Base-by-base conservation (phyloP, 2,329 filamentous ascomycete genomes). In the Intubia oerlemansii region DNA sequence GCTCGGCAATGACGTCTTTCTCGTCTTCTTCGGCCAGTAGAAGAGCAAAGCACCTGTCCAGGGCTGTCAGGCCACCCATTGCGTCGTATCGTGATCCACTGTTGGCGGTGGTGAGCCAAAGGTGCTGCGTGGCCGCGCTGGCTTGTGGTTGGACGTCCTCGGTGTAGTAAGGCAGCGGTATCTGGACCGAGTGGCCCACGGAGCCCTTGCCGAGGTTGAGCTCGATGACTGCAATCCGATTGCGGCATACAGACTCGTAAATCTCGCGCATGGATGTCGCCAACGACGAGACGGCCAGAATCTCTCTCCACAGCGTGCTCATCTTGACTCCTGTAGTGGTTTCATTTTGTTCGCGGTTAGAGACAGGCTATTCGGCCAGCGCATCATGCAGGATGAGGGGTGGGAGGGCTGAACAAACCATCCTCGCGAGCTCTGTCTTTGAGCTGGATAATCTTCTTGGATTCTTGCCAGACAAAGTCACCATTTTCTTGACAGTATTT, bases 381-480 rank as follows among this genome's bases (percentile, higher is more conserved):
- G n/a, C n/a, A n/a, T n/a, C n/a, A n/a, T n/a, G n/a, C n/a, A n/a
- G n/a, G n/a, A n/a, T n/a, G n/a, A 18, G 13, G 13, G 10, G 13
- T 20, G 13, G 8, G 9, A 8, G 13, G 11, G 5, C 7, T 8
- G 10, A 3, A 51, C 60, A 33, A 44, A 64, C 62, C 56, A 24
- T 67, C 60, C 48, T 85, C 80, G 33, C 74, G 69, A 3, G 72
- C 80, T 42, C 79, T 80, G 37, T 90, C 76, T 45, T 88, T 90
- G 41, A 88, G 58, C 19, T 66, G 58, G 17, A 88, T 56, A 27
- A 95, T 85, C 33, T 66, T 67, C 47, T 88, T 82, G 3, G 79
- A 80, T 45, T 98, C 81, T 42, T 75, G 77, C 70, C 80, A 88
- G 5, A 98, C 77, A 46, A 93, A 95, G 40, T 84, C 76, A 32